A percentile compares a stretch with the other conserved stretches of the same genome.
Evolutionary conservation across 495 filamentous ascomycete genomes (phyloP).

Genomic region (Cercophora scortea): DNA sequence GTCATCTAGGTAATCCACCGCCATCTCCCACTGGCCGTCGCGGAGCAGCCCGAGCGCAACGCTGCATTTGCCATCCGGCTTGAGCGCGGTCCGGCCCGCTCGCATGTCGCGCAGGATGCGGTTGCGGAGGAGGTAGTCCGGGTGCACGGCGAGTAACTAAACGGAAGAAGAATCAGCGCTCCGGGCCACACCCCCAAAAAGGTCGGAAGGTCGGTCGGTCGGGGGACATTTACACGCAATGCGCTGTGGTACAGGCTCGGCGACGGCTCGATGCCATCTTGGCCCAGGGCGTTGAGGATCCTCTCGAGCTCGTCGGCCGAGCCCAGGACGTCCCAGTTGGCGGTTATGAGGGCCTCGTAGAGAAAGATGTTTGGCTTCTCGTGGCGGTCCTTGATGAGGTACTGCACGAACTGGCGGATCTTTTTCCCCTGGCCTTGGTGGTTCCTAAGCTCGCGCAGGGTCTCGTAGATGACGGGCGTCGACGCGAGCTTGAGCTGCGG

Average conservation of each 20-base stretch:
- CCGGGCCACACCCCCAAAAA: no score
- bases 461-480: slow-evolving; percentile 37
- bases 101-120: slow-evolving; percentile 64
- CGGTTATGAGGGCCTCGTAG: slow-evolving; percentile 65
- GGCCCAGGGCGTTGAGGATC: slow-evolving; percentile 65
- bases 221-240: slow-evolving; percentile 30
- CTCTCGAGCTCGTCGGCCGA: slow-evolving; percentile 51
- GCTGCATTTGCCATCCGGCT: slow-evolving; percentile 54
- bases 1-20: slow-evolving; percentile 61
- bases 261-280: slow-evolving; percentile 50
- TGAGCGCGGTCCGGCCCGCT: slow-evolving; percentile 60
- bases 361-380: slow-evolving; percentile 58
- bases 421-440: slow-evolving; percentile 1
- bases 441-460: slow-evolving; percentile 29
- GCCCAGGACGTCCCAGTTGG: slow-evolving; percentile 59
- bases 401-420: slow-evolving; percentile 37
- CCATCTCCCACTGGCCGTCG: slow-evolving; percentile 75
- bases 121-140: slow-evolving; percentile 68
- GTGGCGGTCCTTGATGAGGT: slow-evolving; percentile 53
- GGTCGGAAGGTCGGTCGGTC: no score
- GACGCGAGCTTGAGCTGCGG: slow-evolving; percentile 1
- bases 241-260: slow-evolving; percentile 61
- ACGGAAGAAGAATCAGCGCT: no score
- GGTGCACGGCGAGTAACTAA: slow-evolving; percentile 71
- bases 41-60: slow-evolving; percentile 67